These are phyloP conservation scores for Byssothecium circinans DNA, from an alignment of 2,329 filamentous ascomycete species.

Conservation along the genomic window DNA sequence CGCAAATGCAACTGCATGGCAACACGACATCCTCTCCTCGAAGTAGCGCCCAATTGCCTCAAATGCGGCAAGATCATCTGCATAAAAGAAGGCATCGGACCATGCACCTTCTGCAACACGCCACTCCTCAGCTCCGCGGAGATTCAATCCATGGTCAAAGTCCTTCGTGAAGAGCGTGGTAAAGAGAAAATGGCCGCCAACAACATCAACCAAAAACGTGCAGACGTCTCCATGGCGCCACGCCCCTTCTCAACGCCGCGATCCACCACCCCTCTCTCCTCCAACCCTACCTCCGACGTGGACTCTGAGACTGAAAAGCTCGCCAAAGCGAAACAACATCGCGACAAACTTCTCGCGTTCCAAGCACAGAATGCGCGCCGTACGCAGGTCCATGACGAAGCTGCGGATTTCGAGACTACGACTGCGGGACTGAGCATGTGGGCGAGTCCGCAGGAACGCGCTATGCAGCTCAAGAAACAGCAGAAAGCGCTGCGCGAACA, in stretches of 20 bases:
- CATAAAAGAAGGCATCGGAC: conserved; percentile 88
- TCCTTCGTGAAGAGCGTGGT: conserved; percentile 82
- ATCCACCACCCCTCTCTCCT: conserved; percentile 38
- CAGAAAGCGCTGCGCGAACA: conserved; percentile 81
- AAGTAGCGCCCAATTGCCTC: conserved; percentile 90
- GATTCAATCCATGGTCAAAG: conserved; percentile 80
- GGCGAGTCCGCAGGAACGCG: conserved; percentile 81
- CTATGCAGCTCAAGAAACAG: conserved; percentile 79
- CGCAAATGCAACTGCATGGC: conserved; percentile 87
- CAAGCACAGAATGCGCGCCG: conserved; percentile 83
- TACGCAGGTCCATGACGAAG: conserved; percentile 85
- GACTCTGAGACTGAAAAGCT: conserved; percentile 61
- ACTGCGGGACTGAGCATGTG: conserved; percentile 69
- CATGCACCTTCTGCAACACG: conserved; percentile 85
- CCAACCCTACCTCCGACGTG: conserved; percentile 41
- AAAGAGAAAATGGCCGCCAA: conserved; percentile 83
- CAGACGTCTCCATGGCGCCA: conserved; percentile 65
- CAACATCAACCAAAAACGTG: conserved; percentile 67
- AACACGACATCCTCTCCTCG: conserved; percentile 80
- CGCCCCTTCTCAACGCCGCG: conserved; percentile 57
- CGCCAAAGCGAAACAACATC: conserved; percentile 71
- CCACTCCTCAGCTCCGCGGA: conserved; percentile 73
- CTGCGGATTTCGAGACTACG: conserved; percentile 70
- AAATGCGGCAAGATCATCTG: conserved; percentile 95
- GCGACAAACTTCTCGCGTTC: conserved; percentile 78